Conservation (phyloP, 139 green algal species). For the Chlamydomonas sphaeroides region DNA sequence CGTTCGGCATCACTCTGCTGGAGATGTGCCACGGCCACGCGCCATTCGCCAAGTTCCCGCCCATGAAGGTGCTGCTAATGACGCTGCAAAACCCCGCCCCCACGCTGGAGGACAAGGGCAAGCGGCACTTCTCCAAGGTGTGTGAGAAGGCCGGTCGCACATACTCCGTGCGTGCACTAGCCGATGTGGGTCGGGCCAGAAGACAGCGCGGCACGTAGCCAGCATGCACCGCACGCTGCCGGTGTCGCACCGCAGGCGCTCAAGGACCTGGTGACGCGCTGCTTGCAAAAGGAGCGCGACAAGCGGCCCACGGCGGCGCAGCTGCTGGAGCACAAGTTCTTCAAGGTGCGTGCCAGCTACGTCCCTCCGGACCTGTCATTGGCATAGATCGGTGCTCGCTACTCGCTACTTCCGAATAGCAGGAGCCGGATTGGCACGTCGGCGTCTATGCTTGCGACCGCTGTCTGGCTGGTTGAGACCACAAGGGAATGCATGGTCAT, state of each 20-base stretch:
- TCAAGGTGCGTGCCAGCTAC: conserved; percentile 93
- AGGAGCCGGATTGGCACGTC: too few relatives aligned
- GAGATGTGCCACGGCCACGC: conserved; percentile 98
- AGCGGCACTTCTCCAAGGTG: conserved; percentile 87
- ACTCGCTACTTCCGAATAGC: too few relatives aligned
- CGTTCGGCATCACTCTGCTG: conserved; percentile 97
- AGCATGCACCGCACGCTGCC: too few relatives aligned
- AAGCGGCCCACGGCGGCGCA: conserved; percentile 90
- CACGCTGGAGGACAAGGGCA: conserved; percentile 81
- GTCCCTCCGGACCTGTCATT: too few relatives aligned
- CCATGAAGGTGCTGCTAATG: conserved; percentile 98
- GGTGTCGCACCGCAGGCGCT: conserved; percentile 70
- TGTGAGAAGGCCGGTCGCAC: too few relatives aligned
- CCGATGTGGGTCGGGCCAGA: too few relatives aligned
- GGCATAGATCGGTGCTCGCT: too few relatives aligned
- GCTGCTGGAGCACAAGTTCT: conserved; percentile 98
- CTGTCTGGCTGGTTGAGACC: too few relatives aligned
- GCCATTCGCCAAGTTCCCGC: conserved; percentile 98
- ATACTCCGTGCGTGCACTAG: too few relatives aligned
- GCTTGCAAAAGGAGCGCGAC: conserved; percentile 95
- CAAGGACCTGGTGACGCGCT: conserved; percentile 93
- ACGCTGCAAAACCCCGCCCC: conserved; percentile 97
- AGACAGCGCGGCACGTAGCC: too few relatives aligned
- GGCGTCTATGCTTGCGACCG: too few relatives aligned
- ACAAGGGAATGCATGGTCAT: too few relatives aligned